Evolutionary conservation across 1,284 basidiomycete genomes (phyloP), one percentile per base, ranked within the genome.

Genomic region (Ustilago trichophora): DNA sequence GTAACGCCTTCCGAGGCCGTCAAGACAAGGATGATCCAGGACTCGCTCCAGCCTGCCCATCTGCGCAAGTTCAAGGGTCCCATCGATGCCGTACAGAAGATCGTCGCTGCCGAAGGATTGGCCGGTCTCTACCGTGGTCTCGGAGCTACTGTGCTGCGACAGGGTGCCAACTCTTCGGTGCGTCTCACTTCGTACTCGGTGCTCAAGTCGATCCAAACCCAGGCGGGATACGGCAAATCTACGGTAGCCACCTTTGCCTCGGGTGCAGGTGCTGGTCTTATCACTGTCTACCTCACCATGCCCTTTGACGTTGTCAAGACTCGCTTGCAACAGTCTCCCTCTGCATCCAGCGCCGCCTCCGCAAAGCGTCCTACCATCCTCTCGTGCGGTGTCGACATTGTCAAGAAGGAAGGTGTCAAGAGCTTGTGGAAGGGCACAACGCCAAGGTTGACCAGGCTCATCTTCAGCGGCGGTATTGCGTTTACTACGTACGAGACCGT

Each of bases 1-100:
- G 94, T 97, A 4, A 97, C 94, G 0, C 94, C 94, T 1, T 93
- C 91, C 11, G 94, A 98, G 83, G 96, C 94, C 0, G 95, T 98
- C 85, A 98, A 98, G 93, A 98, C 94, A 12, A 95, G 97, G 80
- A 87, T 97, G 66, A 94, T 98, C 58, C 93, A 94, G 77, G 94
- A 97, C 76, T 88, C 91, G 7, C 91, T 92, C 80, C 87, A 88
- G 24, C 86, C 90, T 0, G 85, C 87, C 59, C 93, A 93, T 2
- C 87, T 89, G 72, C 96, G 91, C 82, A 49, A 56, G 27, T 69
- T 53, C 58, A 59, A 49, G 12, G 56, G 49, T 4, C 26, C 48
- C 33, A 19, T 56, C 22, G 40, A 48, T 27, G 45, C 46, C 3
- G 45, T 49, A 5, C 56, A 37, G 4, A 45, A 51, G 33, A 42